Percentiles rank a stretch among this genome's conserved stretches.
phyloP scores from a whole-genome alignment of 371 early-diverging fungal genomes.

The Sporodiniella umbellata region DNA sequence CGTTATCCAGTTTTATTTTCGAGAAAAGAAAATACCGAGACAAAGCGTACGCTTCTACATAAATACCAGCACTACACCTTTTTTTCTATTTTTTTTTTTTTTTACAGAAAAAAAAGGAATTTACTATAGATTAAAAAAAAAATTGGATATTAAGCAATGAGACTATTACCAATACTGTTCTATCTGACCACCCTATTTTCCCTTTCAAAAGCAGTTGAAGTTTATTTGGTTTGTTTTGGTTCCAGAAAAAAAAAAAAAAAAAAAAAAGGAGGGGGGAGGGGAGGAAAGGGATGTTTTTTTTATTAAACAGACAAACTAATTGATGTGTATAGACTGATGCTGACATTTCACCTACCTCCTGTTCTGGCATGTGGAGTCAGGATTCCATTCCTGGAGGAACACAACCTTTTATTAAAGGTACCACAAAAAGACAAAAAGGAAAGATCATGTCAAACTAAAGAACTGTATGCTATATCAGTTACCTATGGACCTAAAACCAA shows the following conservation, averaged over 20 bases:
- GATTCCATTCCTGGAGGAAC: conserved; percentile 40
- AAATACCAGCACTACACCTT: too few relatives aligned
- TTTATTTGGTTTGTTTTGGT: background rate
- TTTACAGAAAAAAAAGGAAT: background rate
- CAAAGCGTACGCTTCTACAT: too few relatives aligned
- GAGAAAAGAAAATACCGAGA: too few relatives aligned
- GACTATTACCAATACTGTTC: background rate
- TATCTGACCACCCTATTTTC: background rate
- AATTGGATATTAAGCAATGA: background rate
- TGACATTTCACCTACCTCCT: conserved; percentile 42
- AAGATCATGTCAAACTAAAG: background rate
- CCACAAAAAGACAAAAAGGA: background rate
- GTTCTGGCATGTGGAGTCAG: conserved; percentile 51
- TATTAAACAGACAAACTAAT: background rate
- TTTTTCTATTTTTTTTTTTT: background rate
- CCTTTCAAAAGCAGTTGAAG: background rate
- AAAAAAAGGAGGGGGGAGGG: too few relatives aligned
- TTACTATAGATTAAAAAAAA: background rate
- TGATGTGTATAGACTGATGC: conserved; percentile 32
- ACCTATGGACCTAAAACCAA: conserved; percentile 36
- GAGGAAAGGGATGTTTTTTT: too few relatives aligned
- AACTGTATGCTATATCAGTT: conserved; percentile 27
- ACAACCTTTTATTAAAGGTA: conserved; percentile 47
- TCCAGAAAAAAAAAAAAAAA: background rate
- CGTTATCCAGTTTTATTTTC: too few relatives aligned